Conservation (phyloP, 2,329 filamentous ascomycete genomes). For the Cadophora luteo-olivacea region DNA sequence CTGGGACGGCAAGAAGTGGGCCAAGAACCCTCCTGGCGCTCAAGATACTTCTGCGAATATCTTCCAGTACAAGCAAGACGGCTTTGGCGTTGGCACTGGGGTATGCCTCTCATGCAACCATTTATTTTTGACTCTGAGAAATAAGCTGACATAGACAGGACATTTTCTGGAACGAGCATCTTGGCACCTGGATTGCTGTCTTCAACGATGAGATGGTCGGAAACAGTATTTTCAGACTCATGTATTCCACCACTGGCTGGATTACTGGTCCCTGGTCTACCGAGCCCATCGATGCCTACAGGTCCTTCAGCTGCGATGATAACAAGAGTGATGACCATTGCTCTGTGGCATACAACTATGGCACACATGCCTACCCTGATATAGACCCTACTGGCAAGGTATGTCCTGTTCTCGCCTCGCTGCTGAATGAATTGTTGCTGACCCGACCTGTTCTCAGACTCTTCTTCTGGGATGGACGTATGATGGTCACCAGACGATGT, state of each 20-base stretch:
- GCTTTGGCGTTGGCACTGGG: slow-evolving; percentile 11
- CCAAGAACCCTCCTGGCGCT: slow-evolving; percentile 4
- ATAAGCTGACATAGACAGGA: background rate
- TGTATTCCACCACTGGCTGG: slow-evolving; percentile 14
- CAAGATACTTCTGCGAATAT: slow-evolving; percentile 6
- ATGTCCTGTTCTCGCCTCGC: background rate
- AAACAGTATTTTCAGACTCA: slow-evolving; percentile 12
- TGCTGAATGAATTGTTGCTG: background rate
- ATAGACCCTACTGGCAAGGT: slow-evolving; percentile 19
- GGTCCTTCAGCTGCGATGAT: slow-evolving; percentile 11
- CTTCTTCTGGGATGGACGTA: slow-evolving; percentile 16
- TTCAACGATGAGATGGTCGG: slow-evolving; percentile 8
- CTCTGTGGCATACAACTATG: slow-evolving; percentile 15
- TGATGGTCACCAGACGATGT: slow-evolving; percentile 16
- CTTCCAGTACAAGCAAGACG: slow-evolving; percentile 11
- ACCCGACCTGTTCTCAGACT: background rate
- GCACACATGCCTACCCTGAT: slow-evolving; percentile 12
- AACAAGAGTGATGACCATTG: background rate
- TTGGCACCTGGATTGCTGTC: slow-evolving; percentile 13
- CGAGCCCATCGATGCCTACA: slow-evolving; percentile 8
- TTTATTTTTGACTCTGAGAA: background rate
- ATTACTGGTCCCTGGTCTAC: slow-evolving; percentile 14
- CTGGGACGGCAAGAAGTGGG: slow-evolving; percentile 17
- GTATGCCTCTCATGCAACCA: background rate
- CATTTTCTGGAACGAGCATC: slow-evolving; percentile 10